These are phyloP conservation scores for Acanthamoeba triangularis DNA, from an alignment of 208 protist species.

Conservation along the genomic window DNA sequence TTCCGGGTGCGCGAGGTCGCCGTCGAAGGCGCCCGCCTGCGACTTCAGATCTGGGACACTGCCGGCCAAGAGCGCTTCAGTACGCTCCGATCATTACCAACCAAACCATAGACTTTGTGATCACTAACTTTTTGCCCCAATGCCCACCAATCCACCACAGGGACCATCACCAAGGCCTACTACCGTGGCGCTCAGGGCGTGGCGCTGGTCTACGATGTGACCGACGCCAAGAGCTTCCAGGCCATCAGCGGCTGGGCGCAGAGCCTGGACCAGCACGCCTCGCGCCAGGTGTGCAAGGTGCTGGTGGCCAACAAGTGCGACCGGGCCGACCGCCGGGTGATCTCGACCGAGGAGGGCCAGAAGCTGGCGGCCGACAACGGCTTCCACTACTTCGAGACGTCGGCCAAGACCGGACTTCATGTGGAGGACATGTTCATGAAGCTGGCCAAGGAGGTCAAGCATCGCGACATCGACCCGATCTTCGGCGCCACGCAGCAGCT, in stretches of 20 bases:
- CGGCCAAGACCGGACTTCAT: slow-evolving; percentile 89
- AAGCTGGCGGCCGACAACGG: slow-evolving; percentile 90
- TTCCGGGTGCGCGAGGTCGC: slow-evolving; percentile 96
- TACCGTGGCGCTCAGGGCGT: slow-evolving; percentile 96
- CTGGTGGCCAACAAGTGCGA: slow-evolving; percentile 96
- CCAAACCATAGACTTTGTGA: neutral
- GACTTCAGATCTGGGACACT: slow-evolving; percentile 95
- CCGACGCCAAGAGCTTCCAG: slow-evolving; percentile 90
- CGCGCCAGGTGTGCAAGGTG: slow-evolving; percentile 94
- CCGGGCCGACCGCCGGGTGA: slow-evolving; percentile 85
- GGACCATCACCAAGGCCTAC: slow-evolving; percentile 87
- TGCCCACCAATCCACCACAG: neutral
- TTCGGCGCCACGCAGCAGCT: neutral
- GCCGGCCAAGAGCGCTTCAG: slow-evolving; percentile 92
- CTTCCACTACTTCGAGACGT: slow-evolving; percentile 92
- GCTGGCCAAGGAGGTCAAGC: slow-evolving; percentile 90
- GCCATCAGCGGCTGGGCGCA: slow-evolving; percentile 94
- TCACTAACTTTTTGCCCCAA: neutral
- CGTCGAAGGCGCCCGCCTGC: slow-evolving; percentile 94
- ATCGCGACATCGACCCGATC: slow-evolving; percentile 76
- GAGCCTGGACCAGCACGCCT: slow-evolving; percentile 95
- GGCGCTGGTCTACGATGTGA: slow-evolving; percentile 95
- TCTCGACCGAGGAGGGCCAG: slow-evolving; percentile 86
- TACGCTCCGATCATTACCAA: neutral
- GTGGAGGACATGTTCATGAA: slow-evolving; percentile 93